Evolutionary conservation across 78 protist genomes (phyloP).

Genomic region (Dictyostelium firmibasis): DNA sequence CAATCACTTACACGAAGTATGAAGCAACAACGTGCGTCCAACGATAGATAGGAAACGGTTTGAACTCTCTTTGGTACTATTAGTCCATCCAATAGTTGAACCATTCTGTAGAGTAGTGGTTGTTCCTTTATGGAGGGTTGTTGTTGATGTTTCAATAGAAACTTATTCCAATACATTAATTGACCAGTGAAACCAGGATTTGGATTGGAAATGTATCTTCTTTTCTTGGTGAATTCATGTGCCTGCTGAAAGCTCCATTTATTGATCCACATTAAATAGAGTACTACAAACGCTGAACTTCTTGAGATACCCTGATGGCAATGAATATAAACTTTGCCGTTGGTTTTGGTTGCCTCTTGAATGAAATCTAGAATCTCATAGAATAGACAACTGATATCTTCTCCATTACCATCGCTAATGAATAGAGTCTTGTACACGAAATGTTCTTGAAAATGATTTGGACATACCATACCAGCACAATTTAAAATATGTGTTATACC

Average conservation of each 20-base stretch:
- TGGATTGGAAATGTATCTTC: constrained; percentile 68
- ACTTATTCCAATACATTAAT: constrained; percentile 41
- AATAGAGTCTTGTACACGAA: constrained; percentile 63
- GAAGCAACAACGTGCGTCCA: constrained; percentile 67
- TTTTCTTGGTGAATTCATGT: constrained; percentile 37
- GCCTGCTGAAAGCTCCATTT: constrained; percentile 49
- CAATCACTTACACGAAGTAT: constrained; percentile 7
- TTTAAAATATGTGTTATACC: constrained; percentile 78
- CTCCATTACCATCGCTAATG: constrained; percentile 74
- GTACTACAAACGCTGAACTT: constrained; percentile 60
- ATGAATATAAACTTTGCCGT: constrained; percentile 68
- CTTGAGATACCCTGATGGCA: constrained; percentile 82
- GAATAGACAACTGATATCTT: constrained; percentile 69
- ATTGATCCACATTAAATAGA: constrained; percentile 60
- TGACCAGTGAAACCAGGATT: constrained; percentile 81
- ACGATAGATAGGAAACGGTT: constrained; percentile 13
- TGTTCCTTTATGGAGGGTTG: background rate
- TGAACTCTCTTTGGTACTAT: constrained; percentile 21
- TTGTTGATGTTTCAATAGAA: background rate
- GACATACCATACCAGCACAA: constrained; percentile 79
- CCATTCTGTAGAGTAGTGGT: constrained; percentile 46
- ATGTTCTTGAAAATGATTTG: constrained; percentile 46
- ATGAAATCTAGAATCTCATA: constrained; percentile 75
- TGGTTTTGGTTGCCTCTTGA: constrained; percentile 27
- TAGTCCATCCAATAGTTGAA: constrained; percentile 27